phyloP scores from a whole-genome alignment of 169 alveolate genomes.

The Cryptosporidium sp. region DNA sequence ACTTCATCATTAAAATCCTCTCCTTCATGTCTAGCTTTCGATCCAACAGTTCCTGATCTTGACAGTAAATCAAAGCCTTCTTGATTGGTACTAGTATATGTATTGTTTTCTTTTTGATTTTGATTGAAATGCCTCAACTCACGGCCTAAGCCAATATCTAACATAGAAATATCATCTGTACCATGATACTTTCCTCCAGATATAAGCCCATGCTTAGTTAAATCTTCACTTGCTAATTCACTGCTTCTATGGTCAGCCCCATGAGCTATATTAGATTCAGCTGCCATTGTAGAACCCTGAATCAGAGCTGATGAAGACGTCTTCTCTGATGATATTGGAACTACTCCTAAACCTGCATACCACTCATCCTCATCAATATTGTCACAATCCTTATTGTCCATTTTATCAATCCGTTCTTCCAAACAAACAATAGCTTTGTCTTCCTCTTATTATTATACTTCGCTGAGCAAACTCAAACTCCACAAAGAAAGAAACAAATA shows the following conservation, averaged over 20 bases:
- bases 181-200: not conserved
- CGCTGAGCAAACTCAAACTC: not conserved
- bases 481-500: not conserved
- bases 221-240: not conserved
- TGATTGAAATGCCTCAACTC: not conserved
- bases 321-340: conserved; percentile 33
- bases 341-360: conserved; percentile 76
- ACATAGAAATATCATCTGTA: not conserved
- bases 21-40: not conserved
- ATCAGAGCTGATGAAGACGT: not conserved
- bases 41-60: not conserved
- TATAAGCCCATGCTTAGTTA: not conserved
- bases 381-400: conserved; percentile 58
- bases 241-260: not conserved
- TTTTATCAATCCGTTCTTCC: not conserved
- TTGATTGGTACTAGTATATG: not conserved
- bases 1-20: not conserved
- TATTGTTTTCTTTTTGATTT: not conserved
- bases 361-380: conserved; percentile 72
- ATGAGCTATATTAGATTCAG: not conserved
- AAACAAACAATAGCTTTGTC: not conserved
- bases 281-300: not conserved
- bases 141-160: not conserved
- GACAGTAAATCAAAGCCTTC: not conserved
- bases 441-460: not conserved